phyloP scores from a whole-genome alignment of 2,329 filamentous ascomycete species.

The Onygenales sp. region DNA sequence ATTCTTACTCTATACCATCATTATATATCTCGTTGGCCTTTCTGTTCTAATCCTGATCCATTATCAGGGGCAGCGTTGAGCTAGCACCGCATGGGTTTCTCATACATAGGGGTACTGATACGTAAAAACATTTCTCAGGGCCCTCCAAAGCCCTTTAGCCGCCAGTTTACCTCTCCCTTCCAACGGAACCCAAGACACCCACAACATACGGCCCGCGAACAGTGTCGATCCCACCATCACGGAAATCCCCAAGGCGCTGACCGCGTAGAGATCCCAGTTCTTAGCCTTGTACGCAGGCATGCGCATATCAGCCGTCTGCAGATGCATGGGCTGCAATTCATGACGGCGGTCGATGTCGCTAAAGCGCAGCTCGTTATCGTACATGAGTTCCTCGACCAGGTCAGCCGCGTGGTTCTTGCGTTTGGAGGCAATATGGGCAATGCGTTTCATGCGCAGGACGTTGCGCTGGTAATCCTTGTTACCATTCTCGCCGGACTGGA shows the following conservation, averaged over 20 bases:
- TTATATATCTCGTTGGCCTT: too few relatives aligned
- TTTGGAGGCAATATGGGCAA: conserved; percentile 28
- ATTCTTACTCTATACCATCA: too few relatives aligned
- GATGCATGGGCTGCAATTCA: conserved; percentile 26
- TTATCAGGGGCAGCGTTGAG: too few relatives aligned
- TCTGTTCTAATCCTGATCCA: too few relatives aligned
- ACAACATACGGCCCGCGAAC: too few relatives aligned
- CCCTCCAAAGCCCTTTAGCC: too few relatives aligned
- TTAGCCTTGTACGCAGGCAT: conserved; percentile 31
- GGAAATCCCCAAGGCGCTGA: neutral
- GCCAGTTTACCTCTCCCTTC: too few relatives aligned
- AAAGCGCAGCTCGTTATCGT: conserved; percentile 22
- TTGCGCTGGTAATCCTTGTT: conserved; percentile 25
- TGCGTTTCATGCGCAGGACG: conserved; percentile 27
- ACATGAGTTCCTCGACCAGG: conserved; percentile 35
- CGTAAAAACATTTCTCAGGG: too few relatives aligned
- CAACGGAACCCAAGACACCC: too few relatives aligned
- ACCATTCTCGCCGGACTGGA: conserved; percentile 19
- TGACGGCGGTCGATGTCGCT: conserved; percentile 8
- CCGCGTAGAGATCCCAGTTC: conserved; percentile 30
- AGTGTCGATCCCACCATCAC: neutral
- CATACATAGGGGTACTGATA: too few relatives aligned
- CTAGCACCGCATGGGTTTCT: too few relatives aligned
- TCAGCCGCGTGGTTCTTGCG: conserved; percentile 32
- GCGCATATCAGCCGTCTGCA: conserved; percentile 36